Base-by-base conservation (phyloP, 2,329 filamentous ascomycete genomes). In the Colletotrichum zoysiae region DNA sequence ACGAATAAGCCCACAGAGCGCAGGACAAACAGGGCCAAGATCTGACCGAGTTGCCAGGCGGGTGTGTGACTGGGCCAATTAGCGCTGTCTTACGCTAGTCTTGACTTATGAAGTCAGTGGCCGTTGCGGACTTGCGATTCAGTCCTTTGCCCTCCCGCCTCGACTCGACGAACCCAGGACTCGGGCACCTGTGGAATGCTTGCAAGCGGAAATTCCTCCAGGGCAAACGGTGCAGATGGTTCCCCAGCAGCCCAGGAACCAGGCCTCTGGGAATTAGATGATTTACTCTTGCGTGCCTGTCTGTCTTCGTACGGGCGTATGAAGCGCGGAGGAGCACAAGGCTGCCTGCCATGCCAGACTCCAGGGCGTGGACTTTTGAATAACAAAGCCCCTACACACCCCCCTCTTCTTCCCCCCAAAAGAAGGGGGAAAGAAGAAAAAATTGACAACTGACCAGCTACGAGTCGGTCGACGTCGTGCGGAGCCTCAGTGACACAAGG, bases 181-280 rank as follows among this genome's bases (percentile, higher is more conserved):
- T n/a, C 48, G 8, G 35, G n/a, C 9, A 5, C 53, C 33, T 23
- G n/a, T 20, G 60, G 18, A 20, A 58, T 16, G 35, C 26, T 23
- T 66, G 55, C 46, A 42, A 48, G 44, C 62, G 35, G n/a, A 46
- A 62, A 57, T 33, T 44, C 40, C 30, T 58, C 30, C 33, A 23
- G 38, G 23, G 68, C 48, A 67, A 62, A 61, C 48, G 63, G 64
- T 67, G 57, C 58, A 46, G 40, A 30, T 35, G 20, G 56, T 57
- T 64, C 62, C 57, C 67, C 68, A n/a, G 56, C 51, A 57, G 50
- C 57, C 67, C 68, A n/a, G 26, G 23, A 67, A 57, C 68, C 68
- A 57, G 68, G 64, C 68, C 68, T 63, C 57, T 44, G 68, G 68
- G 67, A 61, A 57, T 44, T 46, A 50, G 9, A 57, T 40, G 44